Base-by-base conservation (phyloP, 257 asterid species). In the Penstemon davidsonii region DNA sequence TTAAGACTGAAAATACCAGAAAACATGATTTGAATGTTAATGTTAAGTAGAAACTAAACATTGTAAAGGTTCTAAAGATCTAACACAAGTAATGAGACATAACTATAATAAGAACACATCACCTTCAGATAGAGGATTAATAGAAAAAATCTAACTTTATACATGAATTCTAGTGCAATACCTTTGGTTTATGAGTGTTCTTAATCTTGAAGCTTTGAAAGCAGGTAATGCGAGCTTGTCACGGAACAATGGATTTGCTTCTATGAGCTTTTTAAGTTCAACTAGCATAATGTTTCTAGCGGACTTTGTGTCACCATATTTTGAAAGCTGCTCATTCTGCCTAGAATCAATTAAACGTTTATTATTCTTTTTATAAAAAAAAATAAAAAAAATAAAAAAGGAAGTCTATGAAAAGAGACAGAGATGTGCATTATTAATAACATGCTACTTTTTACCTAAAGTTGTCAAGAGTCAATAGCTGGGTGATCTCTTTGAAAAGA, bases 301-400 rank as follows among this genome's bases (percentile, higher is more conserved):
- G 37, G 96, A 87, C 81, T 91, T 88, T 53, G 97, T 88, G 77
- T 91, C 97, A 60, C 97, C 97, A 42, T 91, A 91, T 75, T 91
- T 91, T 67, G 97, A 88, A 66, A 91, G 97, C 88, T 91, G 96
- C 79, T 91, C 97, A 72, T 91, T 91, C 89, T 88, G 95, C 90
- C 97, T 91, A 78, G 42, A 54, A 60, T 47, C 60, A 72, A 65
- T 76, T 70, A 60, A 64, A 60, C 6, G 2, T 25, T 25, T 25
- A 25, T 25, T 25, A 25, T 25, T 25, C 33, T 25, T 25, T 2
- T 25, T 25, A 25, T 25, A 25, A 25, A 25, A 25, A 25, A 25
- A 25, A 25, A 15, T 15, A 0, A 15, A 15, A 15, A 15, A 15
- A 15, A 15, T 15, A 0, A 59, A 15, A 41, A 45, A 66, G 67